phyloP scores from a whole-genome alignment of 306 rosid species.

The Cicer bijugum region DNA sequence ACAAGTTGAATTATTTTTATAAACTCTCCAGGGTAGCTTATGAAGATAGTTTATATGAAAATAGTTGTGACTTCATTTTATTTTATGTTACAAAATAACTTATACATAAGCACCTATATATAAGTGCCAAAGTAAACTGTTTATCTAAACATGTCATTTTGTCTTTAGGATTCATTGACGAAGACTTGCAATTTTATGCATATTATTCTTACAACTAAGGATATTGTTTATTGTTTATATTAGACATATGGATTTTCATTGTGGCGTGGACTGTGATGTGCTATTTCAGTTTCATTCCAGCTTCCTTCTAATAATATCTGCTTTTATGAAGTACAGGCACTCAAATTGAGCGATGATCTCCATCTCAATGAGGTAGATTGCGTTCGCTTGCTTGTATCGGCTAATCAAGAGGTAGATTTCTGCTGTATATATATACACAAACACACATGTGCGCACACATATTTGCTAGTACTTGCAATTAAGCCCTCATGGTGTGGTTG shows the following conservation, averaged over 20 bases:
- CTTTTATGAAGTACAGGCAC: slow-evolving; percentile 61
- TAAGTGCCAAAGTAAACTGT: too few species aligned
- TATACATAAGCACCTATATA: too few species aligned
- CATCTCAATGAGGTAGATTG: slow-evolving; percentile 91
- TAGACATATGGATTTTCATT: slow-evolving; percentile 31
- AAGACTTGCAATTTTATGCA: slow-evolving; percentile 19
- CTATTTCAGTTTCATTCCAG: slow-evolving; percentile 13
- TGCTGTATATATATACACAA: slow-evolving; percentile 23
- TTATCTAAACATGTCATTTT: too few species aligned
- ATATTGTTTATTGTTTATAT: slow-evolving; percentile 10
- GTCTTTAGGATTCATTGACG: slow-evolving; percentile 19
- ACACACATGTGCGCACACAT: neutral
- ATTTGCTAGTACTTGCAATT: neutral
- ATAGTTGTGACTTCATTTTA: too few species aligned
- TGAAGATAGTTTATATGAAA: too few species aligned
- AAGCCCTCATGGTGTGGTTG: neutral
- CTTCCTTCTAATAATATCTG: slow-evolving; percentile 35
- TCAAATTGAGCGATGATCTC: slow-evolving; percentile 91
- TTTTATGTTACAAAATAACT: too few species aligned
- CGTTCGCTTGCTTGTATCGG: slow-evolving; percentile 77
- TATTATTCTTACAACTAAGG: slow-evolving; percentile 16
- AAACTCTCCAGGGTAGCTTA: too few species aligned
- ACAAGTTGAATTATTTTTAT: too few species aligned
- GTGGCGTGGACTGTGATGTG: slow-evolving; percentile 1
- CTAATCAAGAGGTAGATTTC: slow-evolving; percentile 83